Evolutionary conservation across 2,329 filamentous ascomycete genomes (phyloP), one percentile per base, ranked within the genome.

Genomic region (Huntiella omanensis): DNA sequence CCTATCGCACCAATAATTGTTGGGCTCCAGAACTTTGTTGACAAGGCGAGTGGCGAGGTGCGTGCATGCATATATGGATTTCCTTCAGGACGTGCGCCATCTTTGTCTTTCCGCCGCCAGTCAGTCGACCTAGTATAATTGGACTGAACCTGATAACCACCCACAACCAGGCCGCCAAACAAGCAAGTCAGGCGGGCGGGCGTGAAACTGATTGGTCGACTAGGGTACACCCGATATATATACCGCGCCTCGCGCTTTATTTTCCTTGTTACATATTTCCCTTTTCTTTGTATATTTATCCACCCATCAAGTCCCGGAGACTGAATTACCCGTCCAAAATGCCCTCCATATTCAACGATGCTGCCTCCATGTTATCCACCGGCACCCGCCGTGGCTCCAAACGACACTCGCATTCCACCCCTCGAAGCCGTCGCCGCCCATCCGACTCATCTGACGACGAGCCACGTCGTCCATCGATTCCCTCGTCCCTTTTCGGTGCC

Each of bases 401-500:
- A 13, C 38, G 43, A n/a, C 34, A 8, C 3, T 32, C 17, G 22
- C 22, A 28, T 28, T 28, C 22, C 1, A 28, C 13, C 13, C 37
- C 33, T 19, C 17, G 17, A 5, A 19, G 17, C 16, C 39, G 15
- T 10, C 33, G 28, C 28, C 48, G 40, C 40, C 39, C n/a, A n/a
- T 40, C 35, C 22, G 32, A 28, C 7, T 45, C 43, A 12, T 48
- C 46, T 7, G 46, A 43, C 12, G 46, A 43, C 2, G 28, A 32
- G 16, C 17, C 17, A 4, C 17, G 17, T 5, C 17, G 17, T 5
- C 17, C 17, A 3, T 19, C 17, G 17, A 19, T 19, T 19, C 17
- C 17, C 17, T 19, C 17, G 17, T 19, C 59, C 19, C 52, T 60
- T 41, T 58, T 62, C 49, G 61, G 66, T 38, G 55, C 67, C 40